These are phyloP conservation scores for Melaleuca quinquenervia DNA, from an alignment of 345 rosid species.

Conservation along the genomic window DNA sequence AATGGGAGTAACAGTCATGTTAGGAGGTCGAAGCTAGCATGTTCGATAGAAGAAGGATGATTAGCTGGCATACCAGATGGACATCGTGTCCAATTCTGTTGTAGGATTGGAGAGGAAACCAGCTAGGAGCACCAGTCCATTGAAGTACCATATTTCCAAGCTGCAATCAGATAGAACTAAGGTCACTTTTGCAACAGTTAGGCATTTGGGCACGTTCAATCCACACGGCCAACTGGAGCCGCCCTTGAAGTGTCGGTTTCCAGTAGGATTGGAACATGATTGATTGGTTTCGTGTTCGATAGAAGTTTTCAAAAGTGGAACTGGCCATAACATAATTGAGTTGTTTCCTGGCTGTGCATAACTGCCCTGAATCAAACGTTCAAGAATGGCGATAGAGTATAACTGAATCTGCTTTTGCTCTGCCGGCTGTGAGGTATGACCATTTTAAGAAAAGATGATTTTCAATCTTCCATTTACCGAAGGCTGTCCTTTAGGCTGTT, in stretches of 20 bases:
- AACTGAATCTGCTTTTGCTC: neutral
- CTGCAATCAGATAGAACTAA: constrained; percentile 9
- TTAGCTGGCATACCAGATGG: constrained; percentile 47
- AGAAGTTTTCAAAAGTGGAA: neutral
- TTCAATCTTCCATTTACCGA: neutral
- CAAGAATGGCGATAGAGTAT: neutral
- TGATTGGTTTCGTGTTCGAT: neutral
- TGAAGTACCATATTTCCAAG: constrained; percentile 90
- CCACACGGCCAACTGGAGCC: neutral
- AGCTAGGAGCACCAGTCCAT: constrained; percentile 74
- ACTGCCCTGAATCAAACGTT: neutral
- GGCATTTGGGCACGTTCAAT: neutral
- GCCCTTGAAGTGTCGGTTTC: neutral
- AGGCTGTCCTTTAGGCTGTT: neutral
- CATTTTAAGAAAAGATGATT: neutral
- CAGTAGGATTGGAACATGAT: neutral
- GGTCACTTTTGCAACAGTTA: neutral
- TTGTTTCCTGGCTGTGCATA: neutral
- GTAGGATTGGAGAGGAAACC: constrained; percentile 71
- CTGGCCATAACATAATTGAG: neutral
- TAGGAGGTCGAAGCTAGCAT: neutral
- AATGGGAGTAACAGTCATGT: neutral
- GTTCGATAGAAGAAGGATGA: neutral
- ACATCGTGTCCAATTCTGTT: constrained; percentile 59
- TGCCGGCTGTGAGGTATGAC: neutral